Base-by-base conservation (phyloP, 441 rosid genomes). In the Populus hybrid region DNA sequence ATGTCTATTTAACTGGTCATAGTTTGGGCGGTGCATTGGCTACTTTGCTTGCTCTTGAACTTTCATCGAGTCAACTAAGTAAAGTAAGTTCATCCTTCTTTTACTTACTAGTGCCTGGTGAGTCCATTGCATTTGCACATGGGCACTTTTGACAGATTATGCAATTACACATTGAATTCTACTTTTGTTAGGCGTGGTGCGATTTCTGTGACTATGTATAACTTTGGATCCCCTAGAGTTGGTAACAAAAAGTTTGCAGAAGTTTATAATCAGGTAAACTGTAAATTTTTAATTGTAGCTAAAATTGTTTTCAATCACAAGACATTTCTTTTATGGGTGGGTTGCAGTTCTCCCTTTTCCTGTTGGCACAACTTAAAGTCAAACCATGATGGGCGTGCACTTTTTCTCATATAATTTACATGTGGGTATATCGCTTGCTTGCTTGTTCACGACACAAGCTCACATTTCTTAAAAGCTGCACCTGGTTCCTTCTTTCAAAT, bases 1-100 rank as follows among this genome's bases (percentile, higher is more conserved):
- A 90, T 80, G 92, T 93, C 76, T 95, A 90, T 88, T 94, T 89
- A 79, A 95, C 98, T 69, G 99, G 99, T 77, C 98, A 95, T 87
- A 95, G 99, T 86, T 88, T 95, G 85, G 99, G 99, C 80, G 99
- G 98, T 79, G 99, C 99, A 78, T 81, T 95, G 77, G 94, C 99
- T 38, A 95, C 98, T 74, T 98, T 95, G 72, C 90, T 89, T 80
- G 90, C 96, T 78, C 93, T 93, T 83, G 99, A 95, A 85, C 95
- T 95, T 86, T 90, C 96, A 30, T 92, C 98, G 63, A 93, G 97
- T 87, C 92, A 89, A 84, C 85, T 95, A 78, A n/a, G 89, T 90
- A 71, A 92, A 90, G 99, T 93, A 82, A 82, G 97, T 82, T 78
- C 24, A 77, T 73, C 76, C 61, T 78, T 42, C 70, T 24, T 40